Evolutionary conservation across 2,329 filamentous ascomycete species (phyloP), one percentile per base, ranked within the genome.

Genomic region (Talaromyces sp.): DNA sequence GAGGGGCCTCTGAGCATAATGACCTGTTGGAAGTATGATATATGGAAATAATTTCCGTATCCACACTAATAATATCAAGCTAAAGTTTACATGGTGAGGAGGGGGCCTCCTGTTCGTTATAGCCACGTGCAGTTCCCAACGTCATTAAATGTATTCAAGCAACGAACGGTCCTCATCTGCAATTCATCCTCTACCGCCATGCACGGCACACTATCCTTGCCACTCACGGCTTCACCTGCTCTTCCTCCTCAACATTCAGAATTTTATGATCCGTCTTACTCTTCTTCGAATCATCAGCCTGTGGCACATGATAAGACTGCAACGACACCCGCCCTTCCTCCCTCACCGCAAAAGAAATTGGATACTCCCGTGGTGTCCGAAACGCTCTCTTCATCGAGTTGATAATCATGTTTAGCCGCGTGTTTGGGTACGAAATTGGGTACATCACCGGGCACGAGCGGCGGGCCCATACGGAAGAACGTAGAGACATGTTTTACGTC

Each of bases 161-260:
- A n/a, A n/a, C n/a, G n/a, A n/a, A n/a, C n/a, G n/a, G n/a, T n/a
- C 14, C 39, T 59, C 57, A 50, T 50, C 42, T 59, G 57, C 25
- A 59, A 59, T 28, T 59, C 50, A 3, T 31, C n/a, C 16, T 50
- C 42, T 12, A 50, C 42, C n/a, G 18, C 42, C 11, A 14, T 59
- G 5, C n/a, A 25, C 18, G 42, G 31, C 6, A 37, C 5, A 48
- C 16, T 25, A 28, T 50, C 31, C 40, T 35, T n/a, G 9, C 6
- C 12, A 52, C 25, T 14, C 23, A 50, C 44, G 23, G 44, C 14
- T 12, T 28, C 23, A 50, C 16, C 23, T 28, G 14, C 14, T 1
- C 40, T 33, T 31, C 28, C 9, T 3, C 23, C 23, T 35, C 18
- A 46, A 50, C 5, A 25, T 37, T 28, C 18, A 60, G 18, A 40